These are phyloP conservation scores for Vitis amurensis DNA, from an alignment of 164 flowering plant species.

Conservation along the genomic window DNA sequence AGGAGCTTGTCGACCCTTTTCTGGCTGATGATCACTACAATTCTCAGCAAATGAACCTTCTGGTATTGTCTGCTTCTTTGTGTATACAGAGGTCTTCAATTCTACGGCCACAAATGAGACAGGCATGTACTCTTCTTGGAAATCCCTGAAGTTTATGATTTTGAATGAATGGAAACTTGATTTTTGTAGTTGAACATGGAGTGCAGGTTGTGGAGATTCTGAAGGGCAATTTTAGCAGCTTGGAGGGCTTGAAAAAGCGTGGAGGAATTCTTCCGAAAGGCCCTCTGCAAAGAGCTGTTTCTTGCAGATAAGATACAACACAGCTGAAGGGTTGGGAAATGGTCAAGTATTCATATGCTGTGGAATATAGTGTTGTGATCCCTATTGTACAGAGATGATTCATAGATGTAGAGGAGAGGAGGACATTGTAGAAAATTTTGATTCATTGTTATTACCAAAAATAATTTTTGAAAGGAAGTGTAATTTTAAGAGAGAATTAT, in stretches of 20 bases:
- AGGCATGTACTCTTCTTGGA: slow-evolving; percentile 28
- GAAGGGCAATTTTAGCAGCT: slow-evolving; percentile 42
- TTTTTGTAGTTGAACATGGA: background rate
- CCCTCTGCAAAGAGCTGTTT: slow-evolving; percentile 24
- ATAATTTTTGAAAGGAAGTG: too few species aligned
- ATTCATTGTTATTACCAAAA: too few species aligned
- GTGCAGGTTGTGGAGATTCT: slow-evolving; percentile 49
- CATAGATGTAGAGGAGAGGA: too few species aligned
- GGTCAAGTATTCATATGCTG: background rate
- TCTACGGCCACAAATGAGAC: slow-evolving; percentile 55
- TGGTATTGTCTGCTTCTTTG: slow-evolving; percentile 50
- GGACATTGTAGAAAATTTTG: too few species aligned
- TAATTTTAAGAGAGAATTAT: too few species aligned
- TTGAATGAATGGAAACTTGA: background rate
- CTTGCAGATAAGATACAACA: slow-evolving; percentile 5
- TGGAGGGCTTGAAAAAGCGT: slow-evolving; percentile 35
- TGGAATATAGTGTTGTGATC: too few species aligned
- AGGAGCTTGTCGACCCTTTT: slow-evolving; percentile 54
- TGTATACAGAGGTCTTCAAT: slow-evolving; percentile 56
- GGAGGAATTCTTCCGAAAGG: slow-evolving; percentile 35
- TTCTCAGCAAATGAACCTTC: slow-evolving; percentile 43
- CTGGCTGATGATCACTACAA: slow-evolving; percentile 34
- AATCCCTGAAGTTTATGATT: background rate
- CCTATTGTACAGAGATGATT: too few species aligned
- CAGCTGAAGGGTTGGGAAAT: background rate